Evolutionary conservation across 1,284 basidiomycete species (phyloP).

Genomic region (Pyrrhoderma lamaoense): DNA sequence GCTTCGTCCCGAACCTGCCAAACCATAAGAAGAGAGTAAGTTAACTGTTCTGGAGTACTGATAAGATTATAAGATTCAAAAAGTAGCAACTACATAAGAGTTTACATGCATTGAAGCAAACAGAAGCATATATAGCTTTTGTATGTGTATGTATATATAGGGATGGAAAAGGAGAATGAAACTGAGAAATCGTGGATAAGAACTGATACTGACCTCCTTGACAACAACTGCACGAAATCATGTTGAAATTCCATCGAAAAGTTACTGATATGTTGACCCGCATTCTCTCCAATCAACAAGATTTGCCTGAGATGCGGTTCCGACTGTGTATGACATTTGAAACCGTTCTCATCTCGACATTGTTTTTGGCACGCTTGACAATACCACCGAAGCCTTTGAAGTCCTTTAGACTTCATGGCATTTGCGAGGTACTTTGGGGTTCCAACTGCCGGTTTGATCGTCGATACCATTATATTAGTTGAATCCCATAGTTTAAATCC

Average conservation of each 20-base stretch:
- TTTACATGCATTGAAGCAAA: too few species aligned
- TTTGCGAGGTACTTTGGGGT: constrained; percentile 89
- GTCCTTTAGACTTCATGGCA: constrained; percentile 93
- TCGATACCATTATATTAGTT: too few species aligned
- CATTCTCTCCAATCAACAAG: constrained; percentile 90
- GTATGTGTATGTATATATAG: too few species aligned
- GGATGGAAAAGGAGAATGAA: background rate
- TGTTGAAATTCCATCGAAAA: constrained; percentile 88
- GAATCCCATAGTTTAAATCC: too few species aligned
- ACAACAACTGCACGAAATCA: constrained; percentile 86
- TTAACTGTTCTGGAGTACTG: too few species aligned
- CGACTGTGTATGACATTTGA: constrained; percentile 85
- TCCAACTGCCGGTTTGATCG: constrained; percentile 49
- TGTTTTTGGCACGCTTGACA: constrained; percentile 97
- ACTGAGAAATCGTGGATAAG: too few species aligned
- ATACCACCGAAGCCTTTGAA: constrained; percentile 91
- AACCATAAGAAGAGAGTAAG: too few species aligned
- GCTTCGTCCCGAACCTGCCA: constrained; percentile 87
- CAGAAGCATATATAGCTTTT: too few species aligned
- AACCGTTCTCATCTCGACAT: constrained; percentile 94
- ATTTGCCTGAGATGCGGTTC: constrained; percentile 93
- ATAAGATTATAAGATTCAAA: too few species aligned
- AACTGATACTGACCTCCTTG: constrained; percentile 57
- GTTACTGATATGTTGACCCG: constrained; percentile 84
- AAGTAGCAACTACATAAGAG: too few species aligned